phyloP scores from a whole-genome alignment of 805 yeast species.

The Teunomyces aglyptinius region DNA sequence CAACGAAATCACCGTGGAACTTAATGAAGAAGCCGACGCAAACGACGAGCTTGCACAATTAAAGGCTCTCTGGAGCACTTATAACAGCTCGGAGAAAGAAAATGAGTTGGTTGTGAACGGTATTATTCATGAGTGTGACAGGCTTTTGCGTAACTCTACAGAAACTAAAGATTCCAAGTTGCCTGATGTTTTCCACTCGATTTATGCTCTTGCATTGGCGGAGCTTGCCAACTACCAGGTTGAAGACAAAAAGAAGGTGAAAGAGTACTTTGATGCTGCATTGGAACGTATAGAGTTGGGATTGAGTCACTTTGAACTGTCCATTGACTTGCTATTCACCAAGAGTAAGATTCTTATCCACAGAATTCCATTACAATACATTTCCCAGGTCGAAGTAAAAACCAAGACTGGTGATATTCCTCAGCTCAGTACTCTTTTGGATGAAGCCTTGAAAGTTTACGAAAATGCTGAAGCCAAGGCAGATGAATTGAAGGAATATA shows the following conservation, averaged over 20 bases:
- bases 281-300: conserved; percentile 68
- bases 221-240: conserved; percentile 60
- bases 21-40: conserved; percentile 67
- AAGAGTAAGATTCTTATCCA: conserved; percentile 54
- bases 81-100: conserved; percentile 52
- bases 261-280: conserved; percentile 66
- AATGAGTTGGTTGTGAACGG: conserved; percentile 73
- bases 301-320: conserved; percentile 45
- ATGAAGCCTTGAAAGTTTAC: conserved; percentile 47
- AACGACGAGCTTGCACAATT: conserved; percentile 80
- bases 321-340: conserved; percentile 49
- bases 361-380: conserved; percentile 57
- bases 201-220: conserved; percentile 70
- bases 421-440: conserved; percentile 38
- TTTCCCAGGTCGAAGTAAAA: conserved; percentile 48
- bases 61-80: conserved; percentile 68
- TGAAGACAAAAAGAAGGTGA: conserved; percentile 43
- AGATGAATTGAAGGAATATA: conserved; percentile 20
- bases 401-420: conserved; percentile 35
- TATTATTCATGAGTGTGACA: conserved; percentile 87
- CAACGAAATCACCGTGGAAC: conserved; percentile 51
- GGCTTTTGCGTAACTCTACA: conserved; percentile 54
- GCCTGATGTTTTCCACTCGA: conserved; percentile 60
- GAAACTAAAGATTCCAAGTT: conserved; percentile 11
- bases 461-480: conserved; percentile 39